Conservation (phyloP, 1,284 basidiomycete genomes). For the Ustilago curta region DNA sequence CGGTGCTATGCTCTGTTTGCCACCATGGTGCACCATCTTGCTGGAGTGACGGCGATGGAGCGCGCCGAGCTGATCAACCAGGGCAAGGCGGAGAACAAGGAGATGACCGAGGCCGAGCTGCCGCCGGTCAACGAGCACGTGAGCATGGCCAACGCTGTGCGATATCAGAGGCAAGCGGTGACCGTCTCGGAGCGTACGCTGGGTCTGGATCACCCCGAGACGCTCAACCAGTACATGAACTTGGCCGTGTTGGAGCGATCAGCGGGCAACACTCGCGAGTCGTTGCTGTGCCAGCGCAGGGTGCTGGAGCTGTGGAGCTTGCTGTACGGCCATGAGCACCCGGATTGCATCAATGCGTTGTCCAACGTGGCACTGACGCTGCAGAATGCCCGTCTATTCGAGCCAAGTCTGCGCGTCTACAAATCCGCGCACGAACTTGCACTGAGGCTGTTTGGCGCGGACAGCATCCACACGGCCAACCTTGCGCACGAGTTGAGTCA, state of each 20-base stretch:
- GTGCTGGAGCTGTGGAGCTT: slow-evolving; percentile 73
- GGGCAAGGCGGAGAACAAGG: slow-evolving; percentile 54
- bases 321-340: slow-evolving; percentile 73
- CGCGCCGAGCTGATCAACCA: slow-evolving; percentile 48
- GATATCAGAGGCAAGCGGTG: slow-evolving; percentile 74
- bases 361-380: slow-evolving; percentile 68
- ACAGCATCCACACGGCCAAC: slow-evolving; percentile 67
- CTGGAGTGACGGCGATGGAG: slow-evolving; percentile 47
- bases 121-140: slow-evolving; percentile 67
- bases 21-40: slow-evolving; percentile 70
- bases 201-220: slow-evolving; percentile 74
- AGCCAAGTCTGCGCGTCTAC: slow-evolving; percentile 58
- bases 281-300: slow-evolving; percentile 73
- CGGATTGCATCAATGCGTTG: slow-evolving; percentile 72
- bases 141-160: slow-evolving; percentile 70
- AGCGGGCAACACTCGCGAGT: slow-evolving; percentile 69
- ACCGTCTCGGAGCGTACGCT: slow-evolving; percentile 74
- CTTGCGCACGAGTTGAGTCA: slow-evolving; percentile 67
- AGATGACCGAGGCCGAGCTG: slow-evolving; percentile 49
- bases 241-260: slow-evolving; percentile 74
- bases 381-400: slow-evolving; percentile 59
- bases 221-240: slow-evolving; percentile 74
- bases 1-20: slow-evolving; percentile 73
- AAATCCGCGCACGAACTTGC: slow-evolving; percentile 59
- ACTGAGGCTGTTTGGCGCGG: slow-evolving; percentile 58